These are phyloP conservation scores for Solanum dulcamara DNA, from an alignment of 257 asterid species.

Conservation along the genomic window DNA sequence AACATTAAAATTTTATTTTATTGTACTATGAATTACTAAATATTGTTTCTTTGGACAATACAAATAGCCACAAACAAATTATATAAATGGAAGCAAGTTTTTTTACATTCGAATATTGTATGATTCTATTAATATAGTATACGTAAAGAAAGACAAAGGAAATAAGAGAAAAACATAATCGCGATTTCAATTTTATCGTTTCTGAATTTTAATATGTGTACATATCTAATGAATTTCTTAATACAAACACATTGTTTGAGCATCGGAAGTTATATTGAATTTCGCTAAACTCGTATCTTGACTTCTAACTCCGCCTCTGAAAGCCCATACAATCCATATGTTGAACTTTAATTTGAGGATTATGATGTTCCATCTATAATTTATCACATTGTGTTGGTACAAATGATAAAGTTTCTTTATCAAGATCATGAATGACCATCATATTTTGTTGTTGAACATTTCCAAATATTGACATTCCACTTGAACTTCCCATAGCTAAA, in stretches of 20 bases:
- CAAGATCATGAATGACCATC: constrained; percentile 62
- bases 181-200: neutral
- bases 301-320: neutral
- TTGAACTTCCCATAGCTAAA: constrained; percentile 74
- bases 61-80: neutral
- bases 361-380: neutral
- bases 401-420: constrained; percentile 52
- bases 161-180: neutral
- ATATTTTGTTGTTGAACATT: constrained; percentile 79
- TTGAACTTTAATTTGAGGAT: neutral
- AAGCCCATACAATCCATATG: neutral
- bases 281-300: neutral
- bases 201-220: neutral
- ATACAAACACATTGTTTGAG: neutral
- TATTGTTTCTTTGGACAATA: neutral
- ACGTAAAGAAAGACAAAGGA: neutral
- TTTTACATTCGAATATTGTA: neutral
- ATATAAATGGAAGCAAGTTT: neutral
- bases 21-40: neutral
- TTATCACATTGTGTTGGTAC: constrained; percentile 27
- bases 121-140: neutral
- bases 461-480: constrained; percentile 76
- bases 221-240: neutral
- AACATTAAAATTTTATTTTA: neutral
- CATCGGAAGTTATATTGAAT: neutral